Evolutionary conservation across 257 asterid species (phyloP), one percentile per base, ranked within the genome.

Genomic region (Prunella vulgaris): DNA sequence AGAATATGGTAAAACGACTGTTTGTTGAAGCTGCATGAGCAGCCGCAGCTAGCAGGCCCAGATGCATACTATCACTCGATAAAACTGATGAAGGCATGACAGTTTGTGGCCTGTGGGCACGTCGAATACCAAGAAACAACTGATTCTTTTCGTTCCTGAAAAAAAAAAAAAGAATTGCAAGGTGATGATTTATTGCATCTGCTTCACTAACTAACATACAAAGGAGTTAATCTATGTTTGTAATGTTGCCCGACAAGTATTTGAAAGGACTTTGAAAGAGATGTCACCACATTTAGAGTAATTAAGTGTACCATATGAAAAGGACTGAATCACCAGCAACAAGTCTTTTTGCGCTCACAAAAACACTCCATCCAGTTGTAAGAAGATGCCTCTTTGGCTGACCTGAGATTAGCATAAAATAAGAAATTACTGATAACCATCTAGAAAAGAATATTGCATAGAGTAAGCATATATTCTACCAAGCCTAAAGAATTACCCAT

Each of bases 381-480:
- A 89, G 94, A 49, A 89, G 92, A 77, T 89, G 96, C 82, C 96
- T 77, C 84, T 89, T 89, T 25, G 96, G 96, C 84, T 89, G 96
- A 73, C 96, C 96, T 89, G 83, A 40, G 35, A 78, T 32, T 62
- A 70, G 42, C 64, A 30, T 60, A 44, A 51, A 25, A 48, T 35
- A 48, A 59, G 14, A 37, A 63, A 25, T 21, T 30, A 27, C 24
- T 21, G 30, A 46, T 52, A 72, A 63, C 30, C 51, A 24, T 65
- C 57, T 52, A 22, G 33, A 44, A 12, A 48, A 75, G 40, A 57
- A 68, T 22, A 61, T 37, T 49, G 13, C 51, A 14, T 56, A 2
- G 61, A 0, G 3, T 37, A 66, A 52, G 20, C 44, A 37, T 35
- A 52, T 21, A 68, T 59, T 38, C 15, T 10, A 22, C 1, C 35